phyloP scores from a whole-genome alignment of 2,329 filamentous ascomycete genomes.

The Epichloe gansuensis region DNA sequence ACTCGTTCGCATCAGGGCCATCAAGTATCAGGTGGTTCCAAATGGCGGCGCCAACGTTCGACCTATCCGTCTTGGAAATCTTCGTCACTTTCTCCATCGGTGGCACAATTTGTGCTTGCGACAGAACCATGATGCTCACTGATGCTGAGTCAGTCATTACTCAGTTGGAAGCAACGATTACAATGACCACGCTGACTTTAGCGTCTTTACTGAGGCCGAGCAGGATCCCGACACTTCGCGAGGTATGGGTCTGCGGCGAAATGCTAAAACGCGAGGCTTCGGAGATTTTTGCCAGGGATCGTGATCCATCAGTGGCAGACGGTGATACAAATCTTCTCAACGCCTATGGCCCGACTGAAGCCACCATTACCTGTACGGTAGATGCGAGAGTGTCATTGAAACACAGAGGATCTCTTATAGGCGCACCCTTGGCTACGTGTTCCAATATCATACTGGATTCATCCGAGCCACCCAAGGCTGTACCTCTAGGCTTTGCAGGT shows the following conservation, averaged over 20 bases:
- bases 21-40: slow-evolving; percentile 22
- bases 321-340: slow-evolving; percentile 11
- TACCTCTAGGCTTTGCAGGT: slow-evolving; percentile 58
- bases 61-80: slow-evolving; percentile 72
- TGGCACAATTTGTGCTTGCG: slow-evolving; percentile 21
- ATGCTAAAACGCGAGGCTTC: slow-evolving; percentile 19
- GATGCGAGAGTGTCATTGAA: slow-evolving; percentile 10
- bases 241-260: slow-evolving; percentile 20
- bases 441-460: slow-evolving; percentile 16
- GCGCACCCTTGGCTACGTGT: slow-evolving; percentile 21
- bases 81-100: slow-evolving; percentile 60
- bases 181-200: slow-evolving; percentile 25
- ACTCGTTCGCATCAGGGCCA: neutral
- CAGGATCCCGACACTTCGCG: slow-evolving; percentile 11
- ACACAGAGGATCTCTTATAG: slow-evolving; percentile 23
- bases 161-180: slow-evolving; percentile 21
- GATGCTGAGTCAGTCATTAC: slow-evolving; percentile 13
- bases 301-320: slow-evolving; percentile 1
- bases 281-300: slow-evolving; percentile 15
- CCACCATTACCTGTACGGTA: slow-evolving; percentile 13
- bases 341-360: slow-evolving; percentile 17
- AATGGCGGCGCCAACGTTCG: slow-evolving; percentile 38
- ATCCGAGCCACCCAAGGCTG: slow-evolving; percentile 24
- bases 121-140: slow-evolving; percentile 15
- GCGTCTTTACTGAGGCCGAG: slow-evolving; percentile 20